Evolutionary conservation across 2,329 filamentous ascomycete species (phyloP), one percentile per base, ranked within the genome.

Genomic region (Arthrobotrys entomopaga): DNA sequence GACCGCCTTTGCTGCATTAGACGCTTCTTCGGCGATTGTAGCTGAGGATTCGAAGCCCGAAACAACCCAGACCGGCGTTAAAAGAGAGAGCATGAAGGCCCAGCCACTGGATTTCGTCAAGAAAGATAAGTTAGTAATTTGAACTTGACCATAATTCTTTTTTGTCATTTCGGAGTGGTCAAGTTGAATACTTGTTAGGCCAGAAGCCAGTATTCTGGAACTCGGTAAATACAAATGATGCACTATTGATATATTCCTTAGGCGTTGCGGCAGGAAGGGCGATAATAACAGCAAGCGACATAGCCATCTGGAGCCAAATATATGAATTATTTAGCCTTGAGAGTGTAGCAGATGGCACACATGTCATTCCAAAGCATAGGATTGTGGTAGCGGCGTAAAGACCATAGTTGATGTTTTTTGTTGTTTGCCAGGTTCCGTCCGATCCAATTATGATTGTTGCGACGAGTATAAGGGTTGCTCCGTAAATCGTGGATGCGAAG

Each of bases 401-500:
- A 29, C 79, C 79, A 50, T 80, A 80, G 64, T 80, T 80, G 15
- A 71, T 77, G 50, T 80, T 79, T 61, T 80, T 79, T 2, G 77
- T 79, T 15, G 79, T 76, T 7, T 77, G 63, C 53, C 75, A 80
- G 1, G 34, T 65, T 3, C 70, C 65, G 40, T 79, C 76, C 11
- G 78, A 76, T 0, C 76, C 77, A 19, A 80, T 80, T 1, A 77
- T 77, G 53, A 75, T 76, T 7, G 76, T 74, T 1, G 79, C 79
- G 13, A 78, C 78, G 6, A 80, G 73, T 8, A 80, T 79, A 3
- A 80, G 76, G 0, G 79, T 80, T 16, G 79, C 79, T 0, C 78
- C 79, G 48, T 80, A 80, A 26, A 80, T 80, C 0, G 79, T 80
- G 0, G 79, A 80, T 5, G 79, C 77, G 34, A 80, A 80, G 40